A percentile compares a stretch with the other conserved stretches of the same genome.
Conservation (phyloP, 106 monocot species). For the Ottelia alismoides region DNA sequence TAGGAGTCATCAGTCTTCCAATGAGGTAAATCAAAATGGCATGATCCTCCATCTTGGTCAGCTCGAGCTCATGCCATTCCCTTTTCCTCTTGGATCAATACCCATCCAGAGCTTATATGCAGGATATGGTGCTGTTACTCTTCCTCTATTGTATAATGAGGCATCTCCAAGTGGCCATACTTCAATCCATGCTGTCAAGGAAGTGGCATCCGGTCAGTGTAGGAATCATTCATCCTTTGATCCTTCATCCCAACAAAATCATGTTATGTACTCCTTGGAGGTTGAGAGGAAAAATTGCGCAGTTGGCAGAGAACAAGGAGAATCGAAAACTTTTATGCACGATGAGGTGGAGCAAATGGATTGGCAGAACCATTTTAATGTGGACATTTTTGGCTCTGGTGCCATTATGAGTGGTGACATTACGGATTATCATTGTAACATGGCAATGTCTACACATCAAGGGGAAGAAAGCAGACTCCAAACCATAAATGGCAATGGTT, state of each 20-base stretch:
- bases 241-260: neutral
- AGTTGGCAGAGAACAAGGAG: neutral
- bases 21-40: neutral
- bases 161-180: conserved; percentile 5
- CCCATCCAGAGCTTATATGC: neutral
- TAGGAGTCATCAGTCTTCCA: neutral
- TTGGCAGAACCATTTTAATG: neutral
- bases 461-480: neutral
- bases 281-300: neutral
- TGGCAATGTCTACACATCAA: conserved; percentile 1
- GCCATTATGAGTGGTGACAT: neutral
- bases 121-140: conserved; percentile 7
- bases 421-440: neutral
- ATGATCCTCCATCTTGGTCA: neutral
- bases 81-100: neutral
- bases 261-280: neutral
- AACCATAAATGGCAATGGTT: conserved; percentile 3
- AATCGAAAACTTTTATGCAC: neutral
- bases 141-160: conserved; percentile 20
- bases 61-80: neutral
- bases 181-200: neutral
- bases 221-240: neutral
- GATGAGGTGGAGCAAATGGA: neutral
- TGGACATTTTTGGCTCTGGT: neutral
- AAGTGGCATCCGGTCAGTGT: neutral